Conservation (phyloP, 2,329 filamentous ascomycete genomes). For the Cladophialophora carrionii region DNA sequence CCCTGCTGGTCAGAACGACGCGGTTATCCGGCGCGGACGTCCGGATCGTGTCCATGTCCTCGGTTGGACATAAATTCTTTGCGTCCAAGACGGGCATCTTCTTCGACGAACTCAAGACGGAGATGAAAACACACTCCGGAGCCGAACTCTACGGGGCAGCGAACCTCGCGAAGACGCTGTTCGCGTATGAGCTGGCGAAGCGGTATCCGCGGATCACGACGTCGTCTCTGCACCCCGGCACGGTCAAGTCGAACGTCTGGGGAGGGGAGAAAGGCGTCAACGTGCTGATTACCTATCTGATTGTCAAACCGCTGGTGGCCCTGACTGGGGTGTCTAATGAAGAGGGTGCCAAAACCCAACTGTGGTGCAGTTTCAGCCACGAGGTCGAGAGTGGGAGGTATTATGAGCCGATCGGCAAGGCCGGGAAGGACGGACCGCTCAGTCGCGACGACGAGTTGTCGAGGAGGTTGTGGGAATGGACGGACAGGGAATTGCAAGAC, state of each 20-base stretch:
- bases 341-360: slow-evolving; percentile 47
- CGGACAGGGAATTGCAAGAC: slow-evolving; percentile 34
- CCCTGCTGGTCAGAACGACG: slow-evolving; percentile 48
- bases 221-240: slow-evolving; percentile 54
- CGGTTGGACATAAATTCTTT: slow-evolving; percentile 1
- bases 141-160: slow-evolving; percentile 51
- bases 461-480: slow-evolving; percentile 47
- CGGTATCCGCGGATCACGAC: slow-evolving; percentile 52
- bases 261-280: slow-evolving; percentile 54
- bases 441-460: slow-evolving; percentile 39
- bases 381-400: slow-evolving; percentile 47
- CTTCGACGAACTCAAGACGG: slow-evolving; percentile 33
- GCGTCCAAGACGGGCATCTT: slow-evolving; percentile 36
- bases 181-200: slow-evolving; percentile 47
- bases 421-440: slow-evolving; percentile 30
- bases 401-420: slow-evolving; percentile 46
- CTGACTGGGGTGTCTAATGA: slow-evolving; percentile 35
- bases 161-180: slow-evolving; percentile 56
- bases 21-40: slow-evolving; percentile 2
- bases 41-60: slow-evolving; percentile 9
- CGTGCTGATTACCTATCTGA: neutral
- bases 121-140: slow-evolving; percentile 45
- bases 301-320: slow-evolving; percentile 6
- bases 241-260: slow-evolving; percentile 51
- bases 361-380: slow-evolving; percentile 48